phyloP scores from a whole-genome alignment of 208 protist genomes.

The Porcisia deanei region DNA sequence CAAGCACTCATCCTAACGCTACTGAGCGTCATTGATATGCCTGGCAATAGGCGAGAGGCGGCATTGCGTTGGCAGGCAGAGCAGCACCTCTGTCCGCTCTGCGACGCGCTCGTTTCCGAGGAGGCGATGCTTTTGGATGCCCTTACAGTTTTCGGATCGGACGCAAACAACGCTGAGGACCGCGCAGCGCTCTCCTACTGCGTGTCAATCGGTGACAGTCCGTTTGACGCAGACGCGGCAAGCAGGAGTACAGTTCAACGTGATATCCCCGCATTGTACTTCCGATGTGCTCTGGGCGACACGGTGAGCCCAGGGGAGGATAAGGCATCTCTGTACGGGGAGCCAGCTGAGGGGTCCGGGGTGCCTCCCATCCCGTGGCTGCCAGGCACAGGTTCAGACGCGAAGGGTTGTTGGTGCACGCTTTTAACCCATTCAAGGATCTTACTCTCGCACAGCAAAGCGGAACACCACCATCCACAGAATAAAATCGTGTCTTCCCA shows the following conservation, averaged over 20 bases:
- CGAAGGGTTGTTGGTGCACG: constrained; percentile 23
- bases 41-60: neutral
- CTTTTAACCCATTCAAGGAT: constrained; percentile 16
- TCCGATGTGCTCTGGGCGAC: neutral
- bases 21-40: neutral
- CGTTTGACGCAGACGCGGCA: neutral
- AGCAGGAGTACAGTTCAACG: neutral
- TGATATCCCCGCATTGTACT: neutral
- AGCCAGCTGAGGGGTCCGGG: neutral
- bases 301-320: neutral
- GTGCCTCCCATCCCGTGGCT: constrained; percentile 1
- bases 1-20: constrained; percentile 3
- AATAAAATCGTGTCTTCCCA: neutral
- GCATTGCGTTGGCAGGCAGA: constrained; percentile 10
- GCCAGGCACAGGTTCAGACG: constrained; percentile 19
- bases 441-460: neutral
- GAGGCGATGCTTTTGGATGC: constrained; percentile 9
- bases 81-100: constrained; percentile 6
- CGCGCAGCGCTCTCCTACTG: neutral
- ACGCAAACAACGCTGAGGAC: neutral
- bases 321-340: neutral
- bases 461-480: no score
- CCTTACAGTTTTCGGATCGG: neutral
- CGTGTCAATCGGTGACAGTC: neutral
- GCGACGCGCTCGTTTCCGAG: constrained; percentile 6